Evolutionary conservation across 1,284 basidiomycete species (phyloP).

Genomic region (Vanrija sp.): DNA sequence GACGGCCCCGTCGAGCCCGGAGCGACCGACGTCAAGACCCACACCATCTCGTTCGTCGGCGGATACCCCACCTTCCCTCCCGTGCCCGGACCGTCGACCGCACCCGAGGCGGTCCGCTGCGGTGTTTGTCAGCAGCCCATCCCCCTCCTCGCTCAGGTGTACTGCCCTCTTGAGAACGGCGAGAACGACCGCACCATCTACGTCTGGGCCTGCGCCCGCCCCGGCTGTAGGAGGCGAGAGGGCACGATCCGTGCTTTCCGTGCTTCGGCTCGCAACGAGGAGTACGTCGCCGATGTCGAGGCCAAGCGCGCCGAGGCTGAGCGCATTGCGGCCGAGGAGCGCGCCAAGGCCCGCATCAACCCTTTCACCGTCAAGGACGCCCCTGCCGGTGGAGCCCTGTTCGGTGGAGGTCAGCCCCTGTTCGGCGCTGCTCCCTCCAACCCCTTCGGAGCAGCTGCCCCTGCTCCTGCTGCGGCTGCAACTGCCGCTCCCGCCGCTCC

Average conservation of each 20-base stretch:
- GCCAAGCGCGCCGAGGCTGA: conserved; percentile 36
- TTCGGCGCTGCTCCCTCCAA: conserved; percentile 26
- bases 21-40: conserved; percentile 25
- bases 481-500: background rate
- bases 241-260: conserved; percentile 47
- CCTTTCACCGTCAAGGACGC: conserved; percentile 39
- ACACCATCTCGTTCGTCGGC: conserved; percentile 42
- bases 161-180: conserved; percentile 47
- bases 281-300: conserved; percentile 45
- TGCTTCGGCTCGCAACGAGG: conserved; percentile 46
- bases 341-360: conserved; percentile 41
- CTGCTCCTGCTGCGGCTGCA: conserved; percentile 1
- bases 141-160: conserved; percentile 48
- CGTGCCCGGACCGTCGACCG: conserved; percentile 12
- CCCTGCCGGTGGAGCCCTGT: conserved; percentile 12
- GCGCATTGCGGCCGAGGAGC: conserved; percentile 29
- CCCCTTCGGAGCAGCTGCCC: conserved; percentile 19
- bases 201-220: conserved; percentile 44
- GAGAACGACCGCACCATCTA: conserved; percentile 50
- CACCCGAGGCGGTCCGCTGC: conserved; percentile 33
- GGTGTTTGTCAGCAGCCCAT: conserved; percentile 37
- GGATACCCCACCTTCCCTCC: conserved; percentile 47
- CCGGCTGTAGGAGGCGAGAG: conserved; percentile 39
- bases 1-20: conserved; percentile 38
- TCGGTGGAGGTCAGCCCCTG: conserved; percentile 30